Base-by-base conservation (phyloP, 2,329 filamentous ascomycete species). In the Bretziella fagacearum region DNA sequence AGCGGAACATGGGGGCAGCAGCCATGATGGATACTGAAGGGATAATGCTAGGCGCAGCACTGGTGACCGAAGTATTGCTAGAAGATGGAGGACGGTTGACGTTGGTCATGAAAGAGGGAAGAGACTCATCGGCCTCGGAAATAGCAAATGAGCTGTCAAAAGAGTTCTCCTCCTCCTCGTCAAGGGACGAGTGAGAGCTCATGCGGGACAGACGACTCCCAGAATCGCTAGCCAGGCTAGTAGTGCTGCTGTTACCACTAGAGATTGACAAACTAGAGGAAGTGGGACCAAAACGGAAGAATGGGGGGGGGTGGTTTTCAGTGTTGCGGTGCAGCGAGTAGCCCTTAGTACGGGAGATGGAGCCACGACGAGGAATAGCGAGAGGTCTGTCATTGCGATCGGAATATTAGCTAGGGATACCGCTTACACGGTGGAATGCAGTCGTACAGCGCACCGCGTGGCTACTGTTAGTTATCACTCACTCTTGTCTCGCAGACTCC, bases 41-140 rank as follows among this genome's bases (percentile, higher is more conserved):
- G 13, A 27, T 26, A 17, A 25, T 30, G 18, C 23, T 32, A 17
- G 43, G n/a, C 11, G 26, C n/a, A 33, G 41, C 7, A n/a, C 40
- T 36, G 18, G 22, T 39, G 17, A 23, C 13, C 7, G 48, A 47
- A 25, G 43, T 35, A 29, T 15, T 39, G 25, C 44, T 43, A n/a
- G 47, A 27, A 22, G 48, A 39, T 73, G 73, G 46, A 74, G 72
- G 29, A 76, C 74, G 46, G 73, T 66, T 22, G 74, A 66, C 47
- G 75, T 69, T 49, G 73, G 70, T 55, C 87, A 79, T 53, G 80
- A 80, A 11, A n/a, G 22, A 40, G 15, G 36, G 45, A 33, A 46
- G 15, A 10, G 39, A 13, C 4, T 50, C 48, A 13, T 50, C 48
- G 18, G 27, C 37, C 22, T 47, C 44, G 10, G 48, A 47, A 2